Evolutionary conservation across 768 basidiomycete genomes (phyloP).

Genomic region (Rhizopogon salebrosus): DNA sequence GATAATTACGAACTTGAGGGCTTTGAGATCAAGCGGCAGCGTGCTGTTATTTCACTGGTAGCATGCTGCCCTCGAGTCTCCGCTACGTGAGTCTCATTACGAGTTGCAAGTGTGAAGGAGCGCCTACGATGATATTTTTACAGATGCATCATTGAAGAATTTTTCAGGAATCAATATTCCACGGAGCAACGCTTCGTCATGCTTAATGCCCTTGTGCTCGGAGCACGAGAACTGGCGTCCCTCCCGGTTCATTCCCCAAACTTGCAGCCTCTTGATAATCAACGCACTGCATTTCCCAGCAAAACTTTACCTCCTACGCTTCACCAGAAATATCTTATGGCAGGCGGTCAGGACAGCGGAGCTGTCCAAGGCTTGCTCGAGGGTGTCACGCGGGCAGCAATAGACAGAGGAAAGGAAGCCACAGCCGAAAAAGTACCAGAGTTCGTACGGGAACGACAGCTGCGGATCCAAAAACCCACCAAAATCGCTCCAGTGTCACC

Average conservation of each 20-base stretch:
- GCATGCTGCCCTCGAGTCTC: conserved; percentile 72
- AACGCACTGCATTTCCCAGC: conserved; percentile 64
- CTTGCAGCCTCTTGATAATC: conserved; percentile 25
- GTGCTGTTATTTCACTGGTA: conserved; percentile 73
- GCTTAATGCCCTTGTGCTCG: conserved; percentile 80
- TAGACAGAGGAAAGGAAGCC: conserved; percentile 54
- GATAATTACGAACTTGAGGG: conserved; percentile 80
- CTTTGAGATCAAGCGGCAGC: conserved; percentile 75
- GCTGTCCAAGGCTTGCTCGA: conserved; percentile 57
- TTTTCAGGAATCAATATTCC: conserved; percentile 93
- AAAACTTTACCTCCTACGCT: conserved; percentile 69
- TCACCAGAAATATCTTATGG: conserved; percentile 61
- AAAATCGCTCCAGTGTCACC: conserved; percentile 40
- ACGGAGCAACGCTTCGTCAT: conserved; percentile 79
- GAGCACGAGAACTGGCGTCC: conserved; percentile 76
- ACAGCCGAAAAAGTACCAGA: conserved; percentile 53
- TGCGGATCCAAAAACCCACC: conserved; percentile 53
- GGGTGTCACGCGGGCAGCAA: conserved; percentile 55
- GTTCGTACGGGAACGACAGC: conserved; percentile 66
- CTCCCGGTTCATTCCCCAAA: conserved; percentile 27
- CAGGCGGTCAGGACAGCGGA: conserved; percentile 31
- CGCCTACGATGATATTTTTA: neutral
- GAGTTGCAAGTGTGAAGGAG: neutral
- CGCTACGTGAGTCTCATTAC: conserved; percentile 60
- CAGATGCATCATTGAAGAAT: conserved; percentile 85